Evolutionary conservation across 1,284 basidiomycete genomes (phyloP).

Genomic region (Cutaneotrichosporon mucoides): DNA sequence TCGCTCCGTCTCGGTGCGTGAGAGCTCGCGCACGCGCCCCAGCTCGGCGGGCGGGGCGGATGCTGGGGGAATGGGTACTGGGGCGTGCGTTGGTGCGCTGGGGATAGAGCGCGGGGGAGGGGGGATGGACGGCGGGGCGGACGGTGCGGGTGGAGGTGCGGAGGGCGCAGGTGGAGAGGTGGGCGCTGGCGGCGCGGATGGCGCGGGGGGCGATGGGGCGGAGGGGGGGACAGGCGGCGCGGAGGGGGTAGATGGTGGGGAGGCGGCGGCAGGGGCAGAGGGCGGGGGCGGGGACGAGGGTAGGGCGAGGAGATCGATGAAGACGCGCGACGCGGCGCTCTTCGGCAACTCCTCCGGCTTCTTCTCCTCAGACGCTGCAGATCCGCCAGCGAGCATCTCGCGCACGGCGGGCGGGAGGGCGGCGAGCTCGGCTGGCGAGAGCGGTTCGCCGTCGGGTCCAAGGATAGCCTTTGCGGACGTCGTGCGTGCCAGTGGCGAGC

Average conservation of each 20-base stretch:
- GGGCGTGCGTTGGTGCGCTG: not conserved
- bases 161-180: not conserved
- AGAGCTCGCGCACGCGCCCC: conserved; percentile 18
- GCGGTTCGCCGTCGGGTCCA: too few relatives aligned
- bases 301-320: conserved; percentile 6
- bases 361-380: not conserved
- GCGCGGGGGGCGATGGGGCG: not conserved
- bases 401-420: conserved; percentile 11
- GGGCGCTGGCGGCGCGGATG: conserved; percentile 1
- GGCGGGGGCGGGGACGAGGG: conserved; percentile 11
- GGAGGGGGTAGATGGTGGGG: not conserved
- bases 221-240: not conserved
- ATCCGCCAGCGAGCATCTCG: too few relatives aligned
- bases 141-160: not conserved
- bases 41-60: conserved; percentile 5
- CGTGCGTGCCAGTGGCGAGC: too few relatives aligned
- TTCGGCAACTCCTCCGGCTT: not conserved
- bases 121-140: too few relatives aligned
- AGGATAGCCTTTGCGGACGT: too few relatives aligned
- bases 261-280: too few relatives aligned
- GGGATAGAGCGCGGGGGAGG: too few relatives aligned
- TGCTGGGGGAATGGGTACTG: not conserved
- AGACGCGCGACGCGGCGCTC: not conserved
- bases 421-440: too few relatives aligned
- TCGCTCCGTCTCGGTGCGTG: conserved; percentile 56